Base-by-base conservation (phyloP, 176 grass and related monocot genomes). In the Alloteropsis semialata region DNA sequence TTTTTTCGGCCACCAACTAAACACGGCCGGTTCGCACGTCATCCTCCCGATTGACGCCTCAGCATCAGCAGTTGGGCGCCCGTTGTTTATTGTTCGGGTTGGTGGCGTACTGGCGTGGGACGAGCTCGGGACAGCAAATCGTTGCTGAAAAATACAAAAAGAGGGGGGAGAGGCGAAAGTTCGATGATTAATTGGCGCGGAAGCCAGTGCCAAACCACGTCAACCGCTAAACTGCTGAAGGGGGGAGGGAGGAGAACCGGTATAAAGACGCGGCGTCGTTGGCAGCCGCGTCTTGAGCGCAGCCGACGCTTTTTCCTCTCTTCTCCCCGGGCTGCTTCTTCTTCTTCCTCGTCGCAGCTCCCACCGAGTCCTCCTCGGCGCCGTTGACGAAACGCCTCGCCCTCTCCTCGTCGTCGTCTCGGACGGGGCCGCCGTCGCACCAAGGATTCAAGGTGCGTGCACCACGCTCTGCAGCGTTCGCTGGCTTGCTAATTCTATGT, bases 121-220 rank as follows among this genome's bases (percentile, higher is more conserved):
- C 50, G 57, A 61, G 37, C 50, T 67, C 12, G 21, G 76, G 21
- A 62, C 77, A 71, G 88, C 36, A 76, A 81, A 89, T 41, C 45
- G 80, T 81, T 82, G 55, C 72, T 71, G 44, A 36, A 46, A 59
- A 78, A 79, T 56, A 78, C 75, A 82, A 82, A 89, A 46, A 30
- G 17, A 34, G 50, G n/a, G 6, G 10, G 7, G 55, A 13, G 54
- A 33, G 33, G 11, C 44, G 29, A 50, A 61, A 74, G 69, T 22
- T 42, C 53, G 1, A 66, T 29, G 77, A 51, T 85, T 69, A 60
- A 85, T 77, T 82, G 65, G 72, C 59, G 36, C 14, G 8, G 82
- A 89, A 89, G 72, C 27, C 45, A 71, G 42, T 14, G 41, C 6
- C 21, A 76, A 61, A 63, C 50, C 15, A 22, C 64, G 44, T 71